phyloP scores from a whole-genome alignment of 495 filamentous ascomycete species.

The Collariella sp. region DNA sequence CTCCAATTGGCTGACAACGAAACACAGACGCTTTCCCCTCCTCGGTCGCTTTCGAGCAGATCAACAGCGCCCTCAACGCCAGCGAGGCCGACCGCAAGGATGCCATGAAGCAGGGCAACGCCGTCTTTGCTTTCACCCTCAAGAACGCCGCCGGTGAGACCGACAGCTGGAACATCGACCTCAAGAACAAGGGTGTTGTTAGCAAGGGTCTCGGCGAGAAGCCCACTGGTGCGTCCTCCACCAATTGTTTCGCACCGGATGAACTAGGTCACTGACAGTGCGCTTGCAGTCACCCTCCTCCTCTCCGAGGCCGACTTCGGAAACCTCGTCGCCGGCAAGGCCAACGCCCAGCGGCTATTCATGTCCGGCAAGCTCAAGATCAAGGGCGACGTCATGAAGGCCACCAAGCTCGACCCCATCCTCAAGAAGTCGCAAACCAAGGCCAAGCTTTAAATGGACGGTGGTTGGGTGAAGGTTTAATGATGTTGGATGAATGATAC shows the following conservation, averaged over 20 bases:
- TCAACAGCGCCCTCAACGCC: slow-evolving; percentile 62
- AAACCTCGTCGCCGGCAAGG: slow-evolving; percentile 75
- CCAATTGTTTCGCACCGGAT: neutral
- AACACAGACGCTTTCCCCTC: slow-evolving; percentile 74
- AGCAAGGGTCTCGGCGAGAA: slow-evolving; percentile 70
- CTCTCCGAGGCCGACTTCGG: slow-evolving; percentile 83
- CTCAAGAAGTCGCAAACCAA: slow-evolving; percentile 78
- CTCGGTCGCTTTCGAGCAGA: slow-evolving; percentile 82
- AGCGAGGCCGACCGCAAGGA: slow-evolving; percentile 71
- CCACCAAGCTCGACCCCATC: slow-evolving; percentile 91
- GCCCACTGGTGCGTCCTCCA: slow-evolving; percentile 58
- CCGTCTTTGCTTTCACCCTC: slow-evolving; percentile 82
- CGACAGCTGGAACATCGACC: slow-evolving; percentile 87
- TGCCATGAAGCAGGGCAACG: slow-evolving; percentile 77
- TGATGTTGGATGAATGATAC: slow-evolving; percentile 7
- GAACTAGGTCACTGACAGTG: neutral
- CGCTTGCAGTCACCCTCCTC: slow-evolving; percentile 60
- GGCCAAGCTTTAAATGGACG: slow-evolving; percentile 62
- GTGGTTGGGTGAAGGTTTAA: neutral
- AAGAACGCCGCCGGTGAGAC: slow-evolving; percentile 77
- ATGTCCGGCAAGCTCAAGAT: slow-evolving; percentile 97
- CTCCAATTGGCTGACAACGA: slow-evolving; percentile 2
- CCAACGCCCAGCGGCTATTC: slow-evolving; percentile 89
- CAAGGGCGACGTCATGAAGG: slow-evolving; percentile 98
- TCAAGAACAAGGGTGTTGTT: slow-evolving; percentile 81